These are phyloP conservation scores for Komagataella phaffii DNA, from an alignment of 805 yeast species.

Conservation along the genomic window DNA sequence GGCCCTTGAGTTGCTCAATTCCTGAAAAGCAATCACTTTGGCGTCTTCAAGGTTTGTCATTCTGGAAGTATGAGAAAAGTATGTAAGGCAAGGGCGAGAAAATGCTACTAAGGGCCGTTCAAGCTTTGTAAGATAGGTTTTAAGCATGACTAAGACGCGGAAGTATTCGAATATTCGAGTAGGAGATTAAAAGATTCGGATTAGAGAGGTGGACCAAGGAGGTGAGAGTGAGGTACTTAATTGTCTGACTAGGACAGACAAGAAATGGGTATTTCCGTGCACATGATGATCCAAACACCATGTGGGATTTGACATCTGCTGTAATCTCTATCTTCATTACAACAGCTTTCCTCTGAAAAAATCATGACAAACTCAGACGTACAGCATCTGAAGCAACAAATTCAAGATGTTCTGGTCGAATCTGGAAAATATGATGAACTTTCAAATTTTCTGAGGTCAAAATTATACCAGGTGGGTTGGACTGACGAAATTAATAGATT, in stretches of 20 bases:
- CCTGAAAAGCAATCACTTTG: slow-evolving; percentile 9
- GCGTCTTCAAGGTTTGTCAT: slow-evolving; percentile 11
- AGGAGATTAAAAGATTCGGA: background rate
- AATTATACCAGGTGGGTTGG: slow-evolving; percentile 76
- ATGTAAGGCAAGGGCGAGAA: background rate
- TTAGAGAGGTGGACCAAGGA: background rate
- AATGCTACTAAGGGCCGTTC: background rate
- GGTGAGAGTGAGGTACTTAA: too few species aligned
- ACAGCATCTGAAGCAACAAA: slow-evolving; percentile 35
- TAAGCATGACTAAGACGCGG: background rate
- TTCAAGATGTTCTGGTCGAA: slow-evolving; percentile 56
- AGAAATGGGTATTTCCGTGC: too few species aligned
- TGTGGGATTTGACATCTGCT: background rate
- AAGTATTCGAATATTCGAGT: too few species aligned
- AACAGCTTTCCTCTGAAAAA: background rate
- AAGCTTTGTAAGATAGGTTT: background rate
- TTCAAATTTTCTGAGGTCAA: slow-evolving; percentile 45
- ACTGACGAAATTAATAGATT: slow-evolving; percentile 46
- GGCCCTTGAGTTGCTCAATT: slow-evolving; percentile 26
- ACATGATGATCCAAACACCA: background rate
- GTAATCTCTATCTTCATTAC: background rate
- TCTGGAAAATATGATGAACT: slow-evolving; percentile 77
- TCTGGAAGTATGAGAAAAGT: background rate
- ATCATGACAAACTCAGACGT: slow-evolving; percentile 6
- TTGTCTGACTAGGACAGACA: too few species aligned